A percentile compares a stretch with the other conserved stretches of the same genome.
phyloP scores from a whole-genome alignment of 768 basidiomycete genomes.

The Harrya chromipes region DNA sequence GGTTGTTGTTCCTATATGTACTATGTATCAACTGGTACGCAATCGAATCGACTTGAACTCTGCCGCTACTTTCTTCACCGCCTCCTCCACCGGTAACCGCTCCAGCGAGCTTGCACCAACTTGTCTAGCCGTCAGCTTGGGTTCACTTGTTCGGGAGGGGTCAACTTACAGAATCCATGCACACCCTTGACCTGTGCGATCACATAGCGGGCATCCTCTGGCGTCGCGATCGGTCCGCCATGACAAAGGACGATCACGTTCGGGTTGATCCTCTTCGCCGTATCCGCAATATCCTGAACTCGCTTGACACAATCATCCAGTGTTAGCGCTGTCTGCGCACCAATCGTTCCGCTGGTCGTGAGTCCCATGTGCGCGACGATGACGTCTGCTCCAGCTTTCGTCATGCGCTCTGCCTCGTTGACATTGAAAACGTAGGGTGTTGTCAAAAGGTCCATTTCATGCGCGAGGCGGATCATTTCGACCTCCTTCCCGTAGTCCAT shows the following conservation, averaged over 20 bases:
- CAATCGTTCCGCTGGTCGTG: conserved; percentile 26
- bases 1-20: conserved; percentile 21
- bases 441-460: conserved; percentile 23
- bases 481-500: conserved; percentile 32
- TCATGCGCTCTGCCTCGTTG: conserved; percentile 25
- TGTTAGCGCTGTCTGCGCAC: conserved; percentile 21
- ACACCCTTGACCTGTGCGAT: conserved; percentile 14
- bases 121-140: neutral
- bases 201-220: conserved; percentile 20
- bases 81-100: conserved; percentile 24
- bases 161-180: conserved; percentile 26
- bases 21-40: neutral
- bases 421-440: conserved; percentile 29
- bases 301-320: conserved; percentile 24
- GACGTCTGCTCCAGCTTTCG: conserved; percentile 23
- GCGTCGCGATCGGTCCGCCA: conserved; percentile 25
- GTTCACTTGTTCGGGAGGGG: neutral
- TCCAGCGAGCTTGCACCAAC: conserved; percentile 29
- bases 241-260: conserved; percentile 22
- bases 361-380: conserved; percentile 30
- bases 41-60: conserved; percentile 24
- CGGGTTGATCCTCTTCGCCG: conserved; percentile 16
- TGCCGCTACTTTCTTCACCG: conserved; percentile 16
- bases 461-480: conserved; percentile 28
- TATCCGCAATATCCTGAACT: conserved; percentile 17